These are phyloP conservation scores for Aspergillus pseudoterreus DNA, from an alignment of 2,329 filamentous ascomycete genomes.

Conservation along the genomic window DNA sequence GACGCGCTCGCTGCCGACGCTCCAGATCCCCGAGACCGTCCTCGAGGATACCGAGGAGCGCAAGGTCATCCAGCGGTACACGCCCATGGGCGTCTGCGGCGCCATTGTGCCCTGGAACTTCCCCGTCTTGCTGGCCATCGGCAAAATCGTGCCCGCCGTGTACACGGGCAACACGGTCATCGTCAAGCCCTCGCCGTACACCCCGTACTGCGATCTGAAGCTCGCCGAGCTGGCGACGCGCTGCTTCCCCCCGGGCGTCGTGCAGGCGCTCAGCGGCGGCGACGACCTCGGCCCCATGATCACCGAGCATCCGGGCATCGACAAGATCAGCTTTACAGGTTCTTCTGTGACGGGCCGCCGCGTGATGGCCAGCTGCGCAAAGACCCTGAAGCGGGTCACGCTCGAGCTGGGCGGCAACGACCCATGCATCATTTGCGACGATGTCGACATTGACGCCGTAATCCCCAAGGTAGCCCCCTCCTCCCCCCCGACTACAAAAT, in stretches of 20 bases:
- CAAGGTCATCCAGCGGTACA: conserved; percentile 32
- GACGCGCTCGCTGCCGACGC: conserved; percentile 17
- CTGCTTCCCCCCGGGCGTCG: conserved; percentile 53
- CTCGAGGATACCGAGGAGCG: conserved; percentile 46
- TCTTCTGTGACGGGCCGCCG: conserved; percentile 50
- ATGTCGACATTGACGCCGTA: conserved; percentile 48
- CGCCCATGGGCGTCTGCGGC: conserved; percentile 41
- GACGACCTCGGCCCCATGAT: conserved; percentile 53
- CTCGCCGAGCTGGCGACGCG: conserved; percentile 49
- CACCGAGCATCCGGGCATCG: conserved; percentile 52
- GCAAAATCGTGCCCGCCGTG: conserved; percentile 51
- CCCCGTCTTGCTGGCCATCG: conserved; percentile 39
- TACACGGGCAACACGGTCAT: conserved; percentile 55
- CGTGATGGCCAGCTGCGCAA: conserved; percentile 49
- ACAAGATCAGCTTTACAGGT: conserved; percentile 59
- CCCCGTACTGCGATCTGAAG: conserved; percentile 56
- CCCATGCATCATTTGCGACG: conserved; percentile 51
- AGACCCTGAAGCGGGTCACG: conserved; percentile 53
- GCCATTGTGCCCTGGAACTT: conserved; percentile 62
- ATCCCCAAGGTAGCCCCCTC: conserved; percentile 36
- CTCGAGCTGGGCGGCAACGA: conserved; percentile 56
- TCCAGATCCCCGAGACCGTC: conserved; percentile 45
- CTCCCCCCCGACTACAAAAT: not conserved
- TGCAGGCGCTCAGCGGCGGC: conserved; percentile 54
- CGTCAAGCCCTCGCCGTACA: conserved; percentile 48